Base-by-base conservation (phyloP, 495 filamentous ascomycete genomes). In the Pseudotulostoma volvatum region DNA sequence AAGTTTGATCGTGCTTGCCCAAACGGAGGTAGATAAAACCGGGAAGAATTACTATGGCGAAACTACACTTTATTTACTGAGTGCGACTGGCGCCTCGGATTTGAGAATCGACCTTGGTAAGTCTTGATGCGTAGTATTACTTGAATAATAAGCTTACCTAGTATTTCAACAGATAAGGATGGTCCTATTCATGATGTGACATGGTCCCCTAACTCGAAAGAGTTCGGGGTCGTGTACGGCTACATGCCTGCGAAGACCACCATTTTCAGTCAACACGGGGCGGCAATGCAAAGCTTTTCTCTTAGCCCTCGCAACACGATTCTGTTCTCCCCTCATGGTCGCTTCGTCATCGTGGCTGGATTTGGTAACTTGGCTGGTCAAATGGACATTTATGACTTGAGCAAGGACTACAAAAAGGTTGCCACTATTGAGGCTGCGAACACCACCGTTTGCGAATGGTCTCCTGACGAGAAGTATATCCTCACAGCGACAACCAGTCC, bases 31-130 rank as follows among this genome's bases (percentile, higher is more conserved):
- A 31, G 90, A 97, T 59, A 90, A 87, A 59, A 84, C 85, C 28
- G 90, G 90, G 54, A 94, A 94, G 73, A 93, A 80, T 65, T 97
- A 97, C 63, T 95, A 97, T 47, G 90, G 92, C 50, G 90, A 97
- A 68, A 96, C 90, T 1, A 97, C 83, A 38, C 75, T 97, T 53
- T 97, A 96, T 62, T 69, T 97, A 48, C 70, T 97, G 40, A 93
- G 84, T 58, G 79, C 85, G 37, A 87, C 81, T 51, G 88, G 87
- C 33, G 76, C 78, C 40, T 90, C 94, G 52, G 90, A 97, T 55
- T 90, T 87, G 37, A 72, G 90, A 36, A 75, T 97, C 48, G 72
- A 84, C 37, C 70, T 96, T 18, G 76, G 76, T 80, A 67, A 23
- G 58, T 53, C 35, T 11, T 11, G 23, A n/a, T n/a, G n/a, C n/a